phyloP scores from a whole-genome alignment of 2,329 filamentous ascomycete genomes.

The Penicillium sp. region DNA sequence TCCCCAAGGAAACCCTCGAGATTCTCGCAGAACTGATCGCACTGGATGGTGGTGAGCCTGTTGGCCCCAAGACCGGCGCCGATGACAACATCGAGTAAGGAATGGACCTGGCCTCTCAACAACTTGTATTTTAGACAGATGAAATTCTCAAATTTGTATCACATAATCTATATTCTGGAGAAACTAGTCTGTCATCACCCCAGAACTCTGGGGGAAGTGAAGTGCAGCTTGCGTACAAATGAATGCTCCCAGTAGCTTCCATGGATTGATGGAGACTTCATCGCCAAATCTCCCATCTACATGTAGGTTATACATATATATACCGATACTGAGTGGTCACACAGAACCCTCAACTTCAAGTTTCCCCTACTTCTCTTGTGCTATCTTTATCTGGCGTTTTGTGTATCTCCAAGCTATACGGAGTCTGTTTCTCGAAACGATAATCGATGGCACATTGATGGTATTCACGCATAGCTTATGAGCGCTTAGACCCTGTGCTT shows the following conservation, averaged over 20 bases:
- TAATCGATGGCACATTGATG: too few species aligned
- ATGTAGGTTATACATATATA: too few species aligned
- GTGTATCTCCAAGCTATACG: too few species aligned
- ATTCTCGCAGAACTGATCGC: constrained; percentile 98
- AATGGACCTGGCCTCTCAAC: background rate
- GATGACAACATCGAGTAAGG: constrained; percentile 41
- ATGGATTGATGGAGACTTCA: background rate
- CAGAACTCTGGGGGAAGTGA: background rate
- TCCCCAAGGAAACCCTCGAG: constrained; percentile 94
- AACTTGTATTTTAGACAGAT: constrained; percentile 14
- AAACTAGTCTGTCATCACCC: background rate
- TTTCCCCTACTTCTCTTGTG: too few species aligned
- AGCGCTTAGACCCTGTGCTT: too few species aligned
- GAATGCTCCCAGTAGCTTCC: background rate
- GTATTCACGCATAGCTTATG: too few species aligned
- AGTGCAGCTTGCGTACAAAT: background rate
- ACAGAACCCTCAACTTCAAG: too few species aligned
- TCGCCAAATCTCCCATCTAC: background rate
- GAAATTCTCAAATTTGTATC: constrained; percentile 10
- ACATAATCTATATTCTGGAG: constrained; percentile 9
- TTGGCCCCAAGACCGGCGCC: constrained; percentile 24
- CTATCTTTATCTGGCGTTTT: too few species aligned
- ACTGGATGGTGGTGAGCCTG: constrained; percentile 62
- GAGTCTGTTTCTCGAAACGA: too few species aligned
- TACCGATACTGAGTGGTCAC: too few species aligned